Conservation (phyloP, 805 yeast genomes). For the Suhomyces xylopsoci region DNA sequence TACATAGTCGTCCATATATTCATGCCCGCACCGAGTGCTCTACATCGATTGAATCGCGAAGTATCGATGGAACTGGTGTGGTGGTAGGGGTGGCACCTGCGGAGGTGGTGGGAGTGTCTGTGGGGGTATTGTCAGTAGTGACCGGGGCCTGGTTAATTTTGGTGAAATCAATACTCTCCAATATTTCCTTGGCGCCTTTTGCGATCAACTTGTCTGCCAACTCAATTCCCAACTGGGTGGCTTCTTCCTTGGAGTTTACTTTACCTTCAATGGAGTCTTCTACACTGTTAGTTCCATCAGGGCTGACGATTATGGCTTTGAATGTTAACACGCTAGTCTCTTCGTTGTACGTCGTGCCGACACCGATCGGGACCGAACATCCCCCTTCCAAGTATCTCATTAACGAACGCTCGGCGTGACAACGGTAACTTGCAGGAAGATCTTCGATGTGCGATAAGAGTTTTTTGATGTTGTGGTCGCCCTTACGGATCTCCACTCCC, state of each 20-base stretch:
- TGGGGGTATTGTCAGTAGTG: slow-evolving; percentile 5
- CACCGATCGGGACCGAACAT: slow-evolving; percentile 97
- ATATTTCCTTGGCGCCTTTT: slow-evolving; percentile 78
- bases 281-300: slow-evolving; percentile 73
- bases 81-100: slow-evolving; percentile 1
- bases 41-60: not conserved
- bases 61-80: not conserved
- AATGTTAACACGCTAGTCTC: slow-evolving; percentile 46
- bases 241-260: slow-evolving; percentile 52
- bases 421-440: slow-evolving; percentile 62
- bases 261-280: slow-evolving; percentile 46
- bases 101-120: not conserved
- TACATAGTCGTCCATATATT: not conserved
- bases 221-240: slow-evolving; percentile 64
- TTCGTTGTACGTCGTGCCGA: slow-evolving; percentile 54
- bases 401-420: slow-evolving; percentile 83
- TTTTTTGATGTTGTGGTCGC: slow-evolving; percentile 55
- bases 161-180: slow-evolving; percentile 75
- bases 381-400: slow-evolving; percentile 94
- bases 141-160: slow-evolving; percentile 47
- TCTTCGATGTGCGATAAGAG: slow-evolving; percentile 67
- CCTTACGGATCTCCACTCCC: slow-evolving; percentile 82
- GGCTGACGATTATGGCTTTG: slow-evolving; percentile 75
- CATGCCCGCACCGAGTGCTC: not conserved
- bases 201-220: slow-evolving; percentile 66